Base-by-base conservation (phyloP, 371 early-diverging fungal genomes). In the Mucor velutinosus region DNA sequence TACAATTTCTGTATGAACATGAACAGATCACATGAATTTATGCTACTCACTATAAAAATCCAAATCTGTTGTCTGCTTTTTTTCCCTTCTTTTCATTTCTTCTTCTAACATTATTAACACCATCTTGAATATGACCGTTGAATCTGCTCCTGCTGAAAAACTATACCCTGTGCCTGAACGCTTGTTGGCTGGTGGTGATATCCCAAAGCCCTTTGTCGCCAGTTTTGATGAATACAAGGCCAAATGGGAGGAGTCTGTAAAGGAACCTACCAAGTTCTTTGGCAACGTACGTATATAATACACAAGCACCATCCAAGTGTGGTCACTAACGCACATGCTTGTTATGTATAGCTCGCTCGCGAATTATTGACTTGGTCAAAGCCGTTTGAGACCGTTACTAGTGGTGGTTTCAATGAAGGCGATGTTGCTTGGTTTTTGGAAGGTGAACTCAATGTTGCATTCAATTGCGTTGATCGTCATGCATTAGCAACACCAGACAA, bases 391-490 rank as follows among this genome's bases (percentile, higher is more conserved):
- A 86, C 82, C 29, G 91, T 90, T 57, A 70, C 71, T 29, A 71
- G 60, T 55, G 93, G 93, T 29, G 74, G 83, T 32, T 86, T 95
- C 61, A 68, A 79, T 12, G 79, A 87, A 53, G 96, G 95, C 51
- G 88, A 95, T 75, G 86, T 94, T 66, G 87, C 89, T 64, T 99
- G 97, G 97, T 99, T 98, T 85, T 80, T 85, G 23, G 94, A 94
- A 66, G 99, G 99, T 37, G 82, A 90, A 72, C 81, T 99, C 58
- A 99, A 99, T 77, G 94, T 93, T 32, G 88, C 93, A 27, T 93
- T 94, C 86, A 99, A 98, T 84, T 96, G 97, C 81, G 89, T 99
- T 32, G 99, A 99, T 78, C 93, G 98, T 57, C 96, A 97, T 81
- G 97, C 94, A 32, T 61, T 79, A 45, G 61, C 78, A 19, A 83